These are phyloP conservation scores for Alopecurus myosuroides DNA, from an alignment of 176 grass and related monocot species.

Conservation along the genomic window DNA sequence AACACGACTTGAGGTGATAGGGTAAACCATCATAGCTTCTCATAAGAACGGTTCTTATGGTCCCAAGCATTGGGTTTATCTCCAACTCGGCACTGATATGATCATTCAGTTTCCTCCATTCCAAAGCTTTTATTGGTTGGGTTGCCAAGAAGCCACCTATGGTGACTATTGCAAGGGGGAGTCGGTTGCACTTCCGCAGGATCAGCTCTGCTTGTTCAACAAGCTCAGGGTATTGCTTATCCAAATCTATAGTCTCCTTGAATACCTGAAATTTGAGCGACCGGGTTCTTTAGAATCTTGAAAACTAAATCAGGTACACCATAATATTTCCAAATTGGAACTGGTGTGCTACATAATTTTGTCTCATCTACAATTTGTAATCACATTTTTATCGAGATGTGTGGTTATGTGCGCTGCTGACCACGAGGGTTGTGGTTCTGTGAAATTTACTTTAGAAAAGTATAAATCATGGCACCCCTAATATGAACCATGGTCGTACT, in stretches of 20 bases:
- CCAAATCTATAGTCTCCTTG: background rate
- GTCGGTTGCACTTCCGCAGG: background rate
- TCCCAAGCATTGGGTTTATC: background rate
- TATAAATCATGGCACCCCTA: background rate
- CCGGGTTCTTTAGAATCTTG: background rate
- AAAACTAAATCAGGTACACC: too few species aligned
- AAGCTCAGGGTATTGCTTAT: background rate
- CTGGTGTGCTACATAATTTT: background rate
- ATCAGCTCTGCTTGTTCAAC: background rate
- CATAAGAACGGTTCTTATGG: background rate
- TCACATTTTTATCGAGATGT: background rate
- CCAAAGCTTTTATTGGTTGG: background rate
- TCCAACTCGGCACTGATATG: constrained; percentile 1
- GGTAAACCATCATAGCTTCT: background rate
- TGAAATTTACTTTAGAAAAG: background rate
- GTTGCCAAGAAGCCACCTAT: constrained; percentile 28
- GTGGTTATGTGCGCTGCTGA: too few species aligned
- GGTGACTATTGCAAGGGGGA: constrained; percentile 38
- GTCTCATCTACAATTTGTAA: background rate
- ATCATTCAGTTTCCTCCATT: constrained; percentile 23
- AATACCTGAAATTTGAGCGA: background rate
- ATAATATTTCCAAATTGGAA: background rate
- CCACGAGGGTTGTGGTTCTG: too few species aligned
- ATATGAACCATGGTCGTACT: background rate
- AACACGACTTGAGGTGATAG: background rate